phyloP scores from a whole-genome alignment of 176 grass and related monocot genomes.

The Zea luxurians region DNA sequence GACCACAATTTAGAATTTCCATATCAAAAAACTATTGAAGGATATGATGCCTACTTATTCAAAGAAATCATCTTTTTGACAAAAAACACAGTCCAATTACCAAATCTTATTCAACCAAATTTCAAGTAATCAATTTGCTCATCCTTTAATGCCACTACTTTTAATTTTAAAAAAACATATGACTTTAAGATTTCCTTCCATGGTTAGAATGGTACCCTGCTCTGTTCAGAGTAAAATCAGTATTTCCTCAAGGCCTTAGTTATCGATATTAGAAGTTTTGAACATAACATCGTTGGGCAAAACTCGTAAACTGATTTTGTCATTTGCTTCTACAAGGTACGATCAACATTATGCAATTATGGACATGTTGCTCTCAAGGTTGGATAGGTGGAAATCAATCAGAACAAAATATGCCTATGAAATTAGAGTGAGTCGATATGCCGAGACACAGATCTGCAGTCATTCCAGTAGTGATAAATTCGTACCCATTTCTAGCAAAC shows the following conservation, averaged over 20 bases:
- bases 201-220: background rate
- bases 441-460: no score
- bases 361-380: conserved; percentile 7
- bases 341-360: background rate
- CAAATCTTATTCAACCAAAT: no score
- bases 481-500: no score
- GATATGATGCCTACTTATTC: background rate
- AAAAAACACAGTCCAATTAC: no score
- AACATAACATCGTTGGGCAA: background rate
- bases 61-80: no score
- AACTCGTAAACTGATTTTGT: background rate
- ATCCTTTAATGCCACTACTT: background rate
- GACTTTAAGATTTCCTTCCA: background rate
- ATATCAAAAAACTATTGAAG: background rate
- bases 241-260: background rate
- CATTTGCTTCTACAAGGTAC: background rate
- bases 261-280: background rate
- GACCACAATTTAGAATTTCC: background rate
- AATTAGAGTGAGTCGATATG: no score
- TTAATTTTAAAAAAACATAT: background rate
- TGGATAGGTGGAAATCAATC: background rate
- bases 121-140: no score
- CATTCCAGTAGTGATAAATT: no score
- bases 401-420: conserved; percentile 22
- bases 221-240: background rate